These are phyloP conservation scores for Eimeria brunetti DNA, from an alignment of 169 alveolate genomes.

Conservation along the genomic window DNA sequence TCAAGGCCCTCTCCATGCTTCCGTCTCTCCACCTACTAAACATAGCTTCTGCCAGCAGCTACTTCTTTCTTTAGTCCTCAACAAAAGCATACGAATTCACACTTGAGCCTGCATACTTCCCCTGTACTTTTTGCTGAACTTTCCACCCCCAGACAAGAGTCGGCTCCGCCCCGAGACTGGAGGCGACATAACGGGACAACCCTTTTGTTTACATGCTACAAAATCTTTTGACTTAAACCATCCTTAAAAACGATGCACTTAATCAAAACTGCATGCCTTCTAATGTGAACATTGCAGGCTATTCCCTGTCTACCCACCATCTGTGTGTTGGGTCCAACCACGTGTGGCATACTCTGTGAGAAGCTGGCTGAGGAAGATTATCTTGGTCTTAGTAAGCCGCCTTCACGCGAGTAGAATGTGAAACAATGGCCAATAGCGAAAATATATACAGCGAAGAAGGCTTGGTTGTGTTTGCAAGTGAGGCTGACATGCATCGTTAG, in stretches of 20 bases:
- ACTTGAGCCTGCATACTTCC: neutral
- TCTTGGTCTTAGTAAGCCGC: too few relatives aligned
- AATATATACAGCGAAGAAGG: neutral
- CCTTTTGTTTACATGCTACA: neutral
- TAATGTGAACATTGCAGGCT: neutral
- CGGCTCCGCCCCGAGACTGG: constrained; percentile 64
- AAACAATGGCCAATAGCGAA: neutral
- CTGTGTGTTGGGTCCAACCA: neutral
- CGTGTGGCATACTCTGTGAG: too few relatives aligned
- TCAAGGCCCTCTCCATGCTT: constrained; percentile 55
- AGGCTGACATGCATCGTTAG: neutral
- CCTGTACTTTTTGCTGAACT: neutral
- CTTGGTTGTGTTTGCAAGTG: neutral
- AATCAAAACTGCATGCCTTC: neutral
- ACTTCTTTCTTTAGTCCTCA: neutral
- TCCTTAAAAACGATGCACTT: neutral
- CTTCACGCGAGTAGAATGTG: neutral
- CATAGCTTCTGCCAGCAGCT: neutral
- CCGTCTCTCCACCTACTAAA: constrained; percentile 43
- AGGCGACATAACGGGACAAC: neutral
- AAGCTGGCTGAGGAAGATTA: too few relatives aligned
- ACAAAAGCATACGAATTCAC: neutral
- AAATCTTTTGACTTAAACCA: neutral
- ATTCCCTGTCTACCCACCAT: neutral
- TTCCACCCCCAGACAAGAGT: constrained; percentile 1